Evolutionary conservation across 2,329 filamentous ascomycete genomes (phyloP), one percentile per base, ranked within the genome.

Genomic region (Uncinocarpus reesii): DNA sequence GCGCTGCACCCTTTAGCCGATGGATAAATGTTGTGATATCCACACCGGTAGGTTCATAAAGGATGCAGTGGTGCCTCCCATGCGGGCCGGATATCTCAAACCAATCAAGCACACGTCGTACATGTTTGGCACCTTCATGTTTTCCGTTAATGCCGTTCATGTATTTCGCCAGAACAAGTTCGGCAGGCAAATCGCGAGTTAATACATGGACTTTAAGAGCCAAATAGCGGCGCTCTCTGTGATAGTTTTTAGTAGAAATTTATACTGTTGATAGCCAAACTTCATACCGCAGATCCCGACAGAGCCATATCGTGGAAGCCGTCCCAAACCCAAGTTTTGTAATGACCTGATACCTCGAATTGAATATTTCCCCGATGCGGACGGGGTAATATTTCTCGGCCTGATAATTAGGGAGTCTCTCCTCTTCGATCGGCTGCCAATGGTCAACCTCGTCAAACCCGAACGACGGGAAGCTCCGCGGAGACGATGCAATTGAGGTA

Each of bases 371-470:
- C 2, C 49, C 46, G 16, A 53, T 42, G 11, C 20, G 31, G 2
- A 48, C 37, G 8, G 48, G 53, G 23, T 53, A 51, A 35, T 51
- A 53, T 7, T 47, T 50, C 24, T 51, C 48, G 6, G 53, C 40
- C 26, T 48, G n/a, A 23, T 53, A 55, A 6, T 38, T 18, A 2
- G 51, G 49, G 11, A 44, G 41, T 18, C 36, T 51, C 21, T 55
- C 48, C 38, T 55, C 53, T 40, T 55, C 52, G 36, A 53, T 40
- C 10, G 21, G 42, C 23, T 44, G 38, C 6, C 28, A 42, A 20
- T 15, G 7, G 40, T 48, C 43, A 16, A 38, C 20, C 24, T 47
- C 42, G 8, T 46, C 20, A 31, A 52, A 52, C 2, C 46, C 46
- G 15, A 46, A 52, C 16, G 46, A 23, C 23, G 47, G 42, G 42